Conservation (phyloP, 1,139 yeast genomes). For the Sugiyamaella japonica region DNA sequence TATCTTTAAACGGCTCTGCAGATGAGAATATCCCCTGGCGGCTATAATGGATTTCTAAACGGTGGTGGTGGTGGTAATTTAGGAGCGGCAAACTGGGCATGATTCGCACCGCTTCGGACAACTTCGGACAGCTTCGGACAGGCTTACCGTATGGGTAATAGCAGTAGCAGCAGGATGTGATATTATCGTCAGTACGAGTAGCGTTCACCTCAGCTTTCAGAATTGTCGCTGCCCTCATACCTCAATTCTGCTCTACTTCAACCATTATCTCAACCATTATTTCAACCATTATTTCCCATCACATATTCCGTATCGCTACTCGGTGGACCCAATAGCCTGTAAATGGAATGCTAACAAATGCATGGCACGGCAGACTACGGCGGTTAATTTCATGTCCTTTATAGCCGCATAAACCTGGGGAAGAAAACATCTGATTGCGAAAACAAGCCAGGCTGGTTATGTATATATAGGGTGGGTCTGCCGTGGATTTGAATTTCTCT, state of each 20-base stretch:
- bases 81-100: slow-evolving; percentile 1
- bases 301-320: too few relatives aligned
- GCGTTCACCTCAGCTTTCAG: too few relatives aligned
- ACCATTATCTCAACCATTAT: too few relatives aligned
- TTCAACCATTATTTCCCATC: too few relatives aligned
- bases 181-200: background rate
- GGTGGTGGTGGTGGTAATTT: background rate
- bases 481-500: background rate
- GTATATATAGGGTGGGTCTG: slow-evolving; percentile 1
- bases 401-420: slow-evolving; percentile 14
- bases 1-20: slow-evolving; percentile 2
- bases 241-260: too few relatives aligned
- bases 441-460: too few relatives aligned
- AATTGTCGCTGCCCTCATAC: too few relatives aligned
- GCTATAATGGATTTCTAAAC: background rate
- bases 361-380: background rate
- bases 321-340: background rate
- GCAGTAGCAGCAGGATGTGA: background rate
- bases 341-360: too few relatives aligned
- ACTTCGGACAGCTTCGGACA: too few relatives aligned
- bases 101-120: too few relatives aligned
- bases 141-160: too few relatives aligned
- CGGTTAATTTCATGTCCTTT: slow-evolving; percentile 4
- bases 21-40: background rate
- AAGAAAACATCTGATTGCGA: slow-evolving; percentile 1